phyloP scores from a whole-genome alignment of 192 early-diverging fungal species.

The Rhizoclosmatium globosum region DNA sequence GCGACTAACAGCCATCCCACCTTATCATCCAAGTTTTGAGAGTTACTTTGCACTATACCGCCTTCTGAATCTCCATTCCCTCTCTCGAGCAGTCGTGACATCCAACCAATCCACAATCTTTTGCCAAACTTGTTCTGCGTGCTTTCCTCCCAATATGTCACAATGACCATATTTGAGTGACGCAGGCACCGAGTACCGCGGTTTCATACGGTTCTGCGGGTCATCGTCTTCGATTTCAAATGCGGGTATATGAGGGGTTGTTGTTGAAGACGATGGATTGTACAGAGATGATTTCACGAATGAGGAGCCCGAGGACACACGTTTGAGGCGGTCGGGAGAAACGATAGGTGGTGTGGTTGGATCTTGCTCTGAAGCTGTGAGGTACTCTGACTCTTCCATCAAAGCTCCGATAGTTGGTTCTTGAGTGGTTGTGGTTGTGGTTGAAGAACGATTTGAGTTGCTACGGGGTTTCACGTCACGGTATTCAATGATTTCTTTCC shows the following conservation, averaged over 20 bases:
- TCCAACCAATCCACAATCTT: constrained; percentile 55
- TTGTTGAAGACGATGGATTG: constrained; percentile 15
- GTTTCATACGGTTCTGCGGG: neutral
- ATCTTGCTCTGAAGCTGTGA: neutral
- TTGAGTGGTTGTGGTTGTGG: neutral
- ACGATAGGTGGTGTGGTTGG: neutral
- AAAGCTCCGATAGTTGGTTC: neutral
- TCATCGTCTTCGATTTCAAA: constrained; percentile 26
- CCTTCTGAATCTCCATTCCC: constrained; percentile 52
- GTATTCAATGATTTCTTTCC: constrained; percentile 56
- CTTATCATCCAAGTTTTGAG: neutral
- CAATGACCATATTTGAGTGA: constrained; percentile 47
- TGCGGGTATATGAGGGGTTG: neutral
- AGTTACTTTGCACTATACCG: constrained; percentile 54
- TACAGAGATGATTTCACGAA: constrained; percentile 28
- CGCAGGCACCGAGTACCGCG: constrained; percentile 39
- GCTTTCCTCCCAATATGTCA: constrained; percentile 52
- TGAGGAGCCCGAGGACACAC: constrained; percentile 22
- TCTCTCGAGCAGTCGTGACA: constrained; percentile 42
- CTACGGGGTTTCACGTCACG: constrained; percentile 5
- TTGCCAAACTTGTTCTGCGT: constrained; percentile 55
- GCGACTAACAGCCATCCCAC: neutral
- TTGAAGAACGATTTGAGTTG: neutral
- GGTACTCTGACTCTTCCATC: neutral
- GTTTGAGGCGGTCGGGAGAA: constrained; percentile 20